Conservation (phyloP, 148 eudicot species). For the Talinum fruticosum region DNA sequence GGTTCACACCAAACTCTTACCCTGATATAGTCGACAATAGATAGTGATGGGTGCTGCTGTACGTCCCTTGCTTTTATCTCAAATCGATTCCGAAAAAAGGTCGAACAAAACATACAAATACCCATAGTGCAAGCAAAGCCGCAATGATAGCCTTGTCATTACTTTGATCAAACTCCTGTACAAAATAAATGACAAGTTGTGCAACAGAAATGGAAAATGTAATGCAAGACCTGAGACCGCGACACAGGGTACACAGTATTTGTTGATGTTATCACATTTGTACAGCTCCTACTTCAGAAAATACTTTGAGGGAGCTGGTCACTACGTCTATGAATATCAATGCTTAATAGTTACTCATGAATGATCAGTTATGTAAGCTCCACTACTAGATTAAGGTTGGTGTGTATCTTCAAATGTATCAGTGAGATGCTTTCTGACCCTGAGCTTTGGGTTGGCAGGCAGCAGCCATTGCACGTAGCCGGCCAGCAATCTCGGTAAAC, state of each 20-base stretch:
- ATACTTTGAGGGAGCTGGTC: constrained; percentile 18
- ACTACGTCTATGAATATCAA: neutral
- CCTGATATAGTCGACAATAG: too few relatives aligned
- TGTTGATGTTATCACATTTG: neutral
- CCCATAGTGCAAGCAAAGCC: neutral
- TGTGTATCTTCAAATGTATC: constrained; percentile 7
- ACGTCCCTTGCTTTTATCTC: too few relatives aligned
- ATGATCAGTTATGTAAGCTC: neutral
- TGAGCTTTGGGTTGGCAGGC: constrained; percentile 51
- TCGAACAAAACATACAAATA: neutral
- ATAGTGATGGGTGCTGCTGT: too few relatives aligned
- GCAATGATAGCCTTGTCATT: neutral
- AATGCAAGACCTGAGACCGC: neutral
- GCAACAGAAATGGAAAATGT: neutral
- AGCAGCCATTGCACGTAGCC: constrained; percentile 77
- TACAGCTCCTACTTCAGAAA: constrained; percentile 32
- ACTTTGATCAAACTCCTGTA: constrained; percentile 22
- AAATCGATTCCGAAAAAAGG: neutral
- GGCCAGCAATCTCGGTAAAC: constrained; percentile 78
- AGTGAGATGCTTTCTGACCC: constrained; percentile 43
- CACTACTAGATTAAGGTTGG: neutral
- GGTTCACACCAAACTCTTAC: too few relatives aligned
- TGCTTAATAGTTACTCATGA: neutral
- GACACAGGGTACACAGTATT: neutral
- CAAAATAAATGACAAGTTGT: constrained; percentile 11